Evolutionary conservation across 305 asterid species (phyloP), one percentile per base, ranked within the genome.

Genomic region (Fraxinus platypoda): DNA sequence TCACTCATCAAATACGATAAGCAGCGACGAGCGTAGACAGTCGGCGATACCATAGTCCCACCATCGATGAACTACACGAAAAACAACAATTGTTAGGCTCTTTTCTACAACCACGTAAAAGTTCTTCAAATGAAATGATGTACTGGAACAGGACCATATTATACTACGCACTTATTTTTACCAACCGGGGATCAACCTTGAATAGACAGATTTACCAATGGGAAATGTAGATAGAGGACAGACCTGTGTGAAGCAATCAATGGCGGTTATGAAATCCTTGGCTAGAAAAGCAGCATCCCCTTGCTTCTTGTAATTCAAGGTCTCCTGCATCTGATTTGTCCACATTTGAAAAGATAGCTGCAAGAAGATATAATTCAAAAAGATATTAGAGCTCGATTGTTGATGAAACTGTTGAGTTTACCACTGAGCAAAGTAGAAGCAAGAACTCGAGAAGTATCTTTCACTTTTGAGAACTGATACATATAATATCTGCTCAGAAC

Each of bases 251-350:
- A 91, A 92, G 86, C 90, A 85, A 26, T 89, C 92, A 35, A 93
- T 90, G 75, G 97, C 92, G 7, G 88, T 78, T 2, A 82, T 76
- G 62, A 89, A 90, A 76, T 93, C 94, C 89, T 90, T 93, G 2
- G 88, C 89, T 49, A 90, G 89, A 80, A 93, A 93, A 75, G 96
- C 93, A 79, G 81, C 84, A 85, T 93, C 97, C 25, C 97, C 97
- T 30, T 89, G 91, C 84, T 90, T 90, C 91, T 91, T 92, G 6
- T 90, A 87, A 77, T 87, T 88, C 87, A 92, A 84, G 11, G 95
- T 91, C 71, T 93, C 97, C 88, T 92, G 95, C 93, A 92, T 92
- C 83, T 91, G 94, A 87, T 82, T 90, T 30, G 95, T 91, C 97
- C 92, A 92, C 89, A 92, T 75, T 52, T 92, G 97, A 77, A 93